phyloP scores from a whole-genome alignment of 192 early-diverging fungal genomes.

The Coemansia guatemalensis region DNA sequence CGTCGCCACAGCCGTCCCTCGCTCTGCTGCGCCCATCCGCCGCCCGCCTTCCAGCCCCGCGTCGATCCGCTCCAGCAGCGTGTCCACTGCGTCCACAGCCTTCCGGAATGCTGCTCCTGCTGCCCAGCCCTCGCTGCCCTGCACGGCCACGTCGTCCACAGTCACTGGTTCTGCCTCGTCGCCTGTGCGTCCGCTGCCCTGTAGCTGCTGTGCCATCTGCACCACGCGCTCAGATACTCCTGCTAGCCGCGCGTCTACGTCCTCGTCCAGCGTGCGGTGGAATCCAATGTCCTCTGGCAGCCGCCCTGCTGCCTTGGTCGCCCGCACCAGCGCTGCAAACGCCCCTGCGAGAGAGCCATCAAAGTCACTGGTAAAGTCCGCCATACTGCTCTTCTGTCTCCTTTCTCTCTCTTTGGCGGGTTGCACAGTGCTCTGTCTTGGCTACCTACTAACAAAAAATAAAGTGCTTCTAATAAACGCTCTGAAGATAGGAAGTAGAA shows the following conservation, averaged over 20 bases:
- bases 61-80: constrained; percentile 83
- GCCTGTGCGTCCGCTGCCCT: constrained; percentile 12
- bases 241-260: constrained; percentile 46
- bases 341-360: constrained; percentile 29
- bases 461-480: neutral
- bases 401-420: neutral
- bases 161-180: constrained; percentile 4
- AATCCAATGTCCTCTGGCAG: constrained; percentile 64
- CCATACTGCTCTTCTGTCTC: neutral
- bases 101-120: constrained; percentile 63
- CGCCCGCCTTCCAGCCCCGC: constrained; percentile 62
- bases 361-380: constrained; percentile 28
- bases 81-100: constrained; percentile 76
- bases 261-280: constrained; percentile 64
- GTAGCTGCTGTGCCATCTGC: constrained; percentile 25
- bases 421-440: neutral
- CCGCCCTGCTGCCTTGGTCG: constrained; percentile 61
- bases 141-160: constrained; percentile 35
- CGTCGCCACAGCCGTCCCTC: constrained; percentile 19
- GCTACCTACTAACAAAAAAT: constrained; percentile 5
- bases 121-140: constrained; percentile 62
- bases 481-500: too few relatives aligned
- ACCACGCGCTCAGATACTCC: constrained; percentile 29
- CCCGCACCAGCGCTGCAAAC: constrained; percentile 55
- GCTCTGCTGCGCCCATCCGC: constrained; percentile 41